Evolutionary conservation across 208 protist species (phyloP).

Genomic region (Endotrypanum monterogeii): DNA sequence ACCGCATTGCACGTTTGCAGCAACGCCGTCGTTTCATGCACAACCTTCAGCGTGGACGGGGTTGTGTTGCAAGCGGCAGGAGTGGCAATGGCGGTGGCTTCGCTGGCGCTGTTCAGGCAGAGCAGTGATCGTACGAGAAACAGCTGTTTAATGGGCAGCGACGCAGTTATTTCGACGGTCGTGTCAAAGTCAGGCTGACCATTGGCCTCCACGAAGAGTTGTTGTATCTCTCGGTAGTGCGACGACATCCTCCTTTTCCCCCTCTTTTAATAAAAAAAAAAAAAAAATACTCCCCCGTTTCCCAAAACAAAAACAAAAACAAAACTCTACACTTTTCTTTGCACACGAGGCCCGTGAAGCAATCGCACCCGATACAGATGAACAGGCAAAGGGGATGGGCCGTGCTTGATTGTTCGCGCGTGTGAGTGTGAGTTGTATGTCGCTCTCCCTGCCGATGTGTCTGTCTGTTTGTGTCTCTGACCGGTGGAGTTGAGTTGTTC

Average conservation of each 20-base stretch:
- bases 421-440: slow-evolving; percentile 9
- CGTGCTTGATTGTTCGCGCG: neutral
- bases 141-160: slow-evolving; percentile 52
- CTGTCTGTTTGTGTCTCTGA: too few relatives aligned
- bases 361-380: neutral
- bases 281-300: too few relatives aligned
- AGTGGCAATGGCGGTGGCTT: neutral
- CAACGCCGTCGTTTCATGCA: slow-evolving; percentile 34
- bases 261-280: too few relatives aligned
- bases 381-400: neutral
- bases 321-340: slow-evolving; percentile 1
- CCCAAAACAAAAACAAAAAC: too few relatives aligned
- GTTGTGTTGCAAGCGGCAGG: slow-evolving; percentile 9
- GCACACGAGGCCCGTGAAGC: neutral
- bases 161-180: slow-evolving; percentile 43
- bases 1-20: slow-evolving; percentile 33
- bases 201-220: slow-evolving; percentile 46
- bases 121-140: slow-evolving; percentile 47
- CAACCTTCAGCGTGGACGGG: slow-evolving; percentile 22
- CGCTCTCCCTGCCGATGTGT: neutral
- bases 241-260: slow-evolving; percentile 41
- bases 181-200: slow-evolving; percentile 52
- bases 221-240: slow-evolving; percentile 56
- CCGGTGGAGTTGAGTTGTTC: too few relatives aligned
- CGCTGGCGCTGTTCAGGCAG: slow-evolving; percentile 14